A percentile compares a stretch with the other conserved stretches of the same genome.
Conservation (phyloP, 1,139 yeast species). For the Hyphopichia fennica region DNA sequence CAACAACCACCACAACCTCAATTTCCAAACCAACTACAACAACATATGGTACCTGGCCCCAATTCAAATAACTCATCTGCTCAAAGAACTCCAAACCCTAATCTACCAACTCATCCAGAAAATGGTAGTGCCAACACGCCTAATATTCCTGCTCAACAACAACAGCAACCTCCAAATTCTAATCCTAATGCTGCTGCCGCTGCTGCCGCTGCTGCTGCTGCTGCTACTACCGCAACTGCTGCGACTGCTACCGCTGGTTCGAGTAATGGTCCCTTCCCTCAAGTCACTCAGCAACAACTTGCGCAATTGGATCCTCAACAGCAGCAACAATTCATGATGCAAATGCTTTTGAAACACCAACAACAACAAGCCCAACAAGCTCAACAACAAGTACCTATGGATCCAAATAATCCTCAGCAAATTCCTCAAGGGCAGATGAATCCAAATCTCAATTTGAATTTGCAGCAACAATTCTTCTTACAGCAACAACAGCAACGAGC, state of each 20-base stretch:
- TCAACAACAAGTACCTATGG: conserved; percentile 17
- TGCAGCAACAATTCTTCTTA: conserved; percentile 27
- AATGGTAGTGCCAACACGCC: not conserved
- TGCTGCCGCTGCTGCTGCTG: conserved; percentile 4
- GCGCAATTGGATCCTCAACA: conserved; percentile 13
- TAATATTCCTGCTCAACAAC: conserved; percentile 9
- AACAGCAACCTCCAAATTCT: conserved; percentile 11
- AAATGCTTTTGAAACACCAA: conserved; percentile 24
- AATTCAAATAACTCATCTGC: not conserved
- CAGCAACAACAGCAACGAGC: conserved; percentile 18
- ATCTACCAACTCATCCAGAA: conserved; percentile 5
- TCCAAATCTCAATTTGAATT: conserved; percentile 8
- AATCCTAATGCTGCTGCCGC: conserved; percentile 4
- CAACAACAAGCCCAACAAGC: conserved; percentile 14
- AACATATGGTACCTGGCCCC: conserved; percentile 4
- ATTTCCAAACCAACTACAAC: conserved; percentile 14
- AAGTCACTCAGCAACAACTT: conserved; percentile 5
- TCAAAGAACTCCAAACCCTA: conserved; percentile 3
- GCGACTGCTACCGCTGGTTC: not conserved
- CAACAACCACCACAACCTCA: conserved; percentile 14
- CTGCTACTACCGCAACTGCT: not conserved
- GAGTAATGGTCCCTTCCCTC: conserved; percentile 1
- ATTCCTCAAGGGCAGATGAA: conserved; percentile 8
- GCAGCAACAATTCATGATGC: conserved; percentile 28
- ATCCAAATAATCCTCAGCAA: conserved; percentile 1